Percentiles rank a stretch among this genome's conserved stretches.
Evolutionary conservation across 495 filamentous ascomycete species (phyloP).

Genomic region (Penicillium subrubescens): DNA sequence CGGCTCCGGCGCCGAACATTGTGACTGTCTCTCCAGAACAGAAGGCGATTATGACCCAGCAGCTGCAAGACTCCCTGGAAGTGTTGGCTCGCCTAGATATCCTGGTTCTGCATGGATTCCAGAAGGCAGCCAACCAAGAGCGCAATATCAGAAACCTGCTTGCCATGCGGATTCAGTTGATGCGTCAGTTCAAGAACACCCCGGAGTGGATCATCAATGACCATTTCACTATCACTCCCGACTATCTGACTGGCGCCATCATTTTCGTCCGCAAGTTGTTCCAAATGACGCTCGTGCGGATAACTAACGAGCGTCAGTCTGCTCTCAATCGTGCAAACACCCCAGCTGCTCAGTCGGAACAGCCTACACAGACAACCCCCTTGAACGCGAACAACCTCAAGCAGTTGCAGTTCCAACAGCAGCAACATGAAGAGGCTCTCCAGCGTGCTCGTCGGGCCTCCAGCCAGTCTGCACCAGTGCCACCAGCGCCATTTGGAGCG

Average conservation of each 20-base stretch:
- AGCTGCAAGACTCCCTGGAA: conserved; percentile 44
- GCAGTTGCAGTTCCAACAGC: conserved; percentile 39
- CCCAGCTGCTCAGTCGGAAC: conserved; percentile 25
- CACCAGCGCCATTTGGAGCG: conserved; percentile 67
- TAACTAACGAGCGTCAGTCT: conserved; percentile 41
- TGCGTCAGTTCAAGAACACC: conserved; percentile 59
- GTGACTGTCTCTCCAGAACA: conserved; percentile 44
- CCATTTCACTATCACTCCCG: conserved; percentile 57
- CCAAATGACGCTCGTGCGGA: conserved; percentile 40
- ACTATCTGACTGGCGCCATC: conserved; percentile 56
- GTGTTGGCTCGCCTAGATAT: conserved; percentile 44
- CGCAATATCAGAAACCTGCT: conserved; percentile 45
- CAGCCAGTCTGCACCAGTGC: conserved; percentile 60
- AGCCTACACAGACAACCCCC: conserved; percentile 43
- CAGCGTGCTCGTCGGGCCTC: conserved; percentile 51
- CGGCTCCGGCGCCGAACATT: conserved; percentile 30
- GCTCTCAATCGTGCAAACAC: conserved; percentile 29
- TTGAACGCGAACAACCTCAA: conserved; percentile 70
- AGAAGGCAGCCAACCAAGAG: conserved; percentile 43
- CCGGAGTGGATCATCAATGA: conserved; percentile 55
- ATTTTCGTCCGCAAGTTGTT: conserved; percentile 50
- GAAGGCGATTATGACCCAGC: conserved; percentile 50
- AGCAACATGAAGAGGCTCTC: conserved; percentile 49
- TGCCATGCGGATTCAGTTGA: conserved; percentile 54
- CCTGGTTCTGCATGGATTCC: conserved; percentile 40